Base-by-base conservation (phyloP, 2,329 filamentous ascomycete species). In the Cyphellophora attinorum region DNA sequence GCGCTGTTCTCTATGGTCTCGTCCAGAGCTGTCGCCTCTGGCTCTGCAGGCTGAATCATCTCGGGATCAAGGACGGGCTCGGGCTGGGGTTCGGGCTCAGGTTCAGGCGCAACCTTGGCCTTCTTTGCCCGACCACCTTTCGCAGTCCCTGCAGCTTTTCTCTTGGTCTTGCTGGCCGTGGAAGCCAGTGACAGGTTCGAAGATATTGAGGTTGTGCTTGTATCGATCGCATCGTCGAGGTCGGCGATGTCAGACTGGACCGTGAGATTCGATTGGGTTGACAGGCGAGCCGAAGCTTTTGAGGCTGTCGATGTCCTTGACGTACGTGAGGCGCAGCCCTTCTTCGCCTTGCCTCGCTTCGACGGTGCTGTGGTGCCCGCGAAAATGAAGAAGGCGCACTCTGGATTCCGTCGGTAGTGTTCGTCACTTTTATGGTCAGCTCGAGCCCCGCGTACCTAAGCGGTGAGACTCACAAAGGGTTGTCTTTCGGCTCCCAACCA, bases 401-500 rank as follows among this genome's bases (percentile, higher is more conserved):
- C 69, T 0, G 85, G 75, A 2, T 80, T 81, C 47, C 91, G 77
- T 35, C 74, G 78, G 49, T 79, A 76, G 54, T 98, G 91, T 55
- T 98, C 91, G 41, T 93, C 79, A 53, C 83, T 89, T 34, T 18
- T n/a, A 30, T 18, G 33, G 50, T 29, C 51, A 38, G 25, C 11
- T 32, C 52, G 35, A 50, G 47, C 36, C 29, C 27, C n/a, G n/a
- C n/a, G n/a, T n/a, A n/a, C 18, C 13, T n/a, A 11, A 3, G 23
- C 27, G 3, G 3, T 14, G 6, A 10, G 8, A 13, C 81, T 60
- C 57, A 86, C 78, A 81, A 74, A 41, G 91, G 91, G 54, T 93
- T 85, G 56, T 98, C 91, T 39, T 80, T 79, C 2, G 81, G 80
- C 54, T 96, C 91, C 91, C 93, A 98, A 5, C 86, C 86, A 57